Evolutionary conservation across 768 basidiomycete genomes (phyloP).

Genomic region (Hygrophoropsis aurantiaca): DNA sequence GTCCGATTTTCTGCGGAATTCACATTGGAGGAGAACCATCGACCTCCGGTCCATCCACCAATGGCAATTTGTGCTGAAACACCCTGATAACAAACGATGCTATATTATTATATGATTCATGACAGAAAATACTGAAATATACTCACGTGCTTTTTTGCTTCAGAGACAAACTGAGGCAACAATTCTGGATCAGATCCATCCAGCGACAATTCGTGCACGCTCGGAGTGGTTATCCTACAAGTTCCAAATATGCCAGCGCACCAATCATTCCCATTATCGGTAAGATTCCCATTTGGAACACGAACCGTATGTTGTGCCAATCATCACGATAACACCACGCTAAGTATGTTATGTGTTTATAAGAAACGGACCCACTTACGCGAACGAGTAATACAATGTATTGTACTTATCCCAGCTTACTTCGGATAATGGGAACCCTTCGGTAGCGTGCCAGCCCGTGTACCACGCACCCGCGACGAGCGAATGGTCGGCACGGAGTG

Average conservation of each 20-base stretch:
- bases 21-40: constrained; percentile 54
- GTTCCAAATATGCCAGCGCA: neutral
- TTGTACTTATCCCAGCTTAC: constrained; percentile 55
- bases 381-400: constrained; percentile 60
- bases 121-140: neutral
- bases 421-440: constrained; percentile 41
- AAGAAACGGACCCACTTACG: constrained; percentile 33
- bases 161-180: constrained; percentile 5
- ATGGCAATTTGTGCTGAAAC: constrained; percentile 54
- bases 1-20: constrained; percentile 51
- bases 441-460: too few relatives aligned
- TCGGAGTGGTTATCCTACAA: constrained; percentile 4
- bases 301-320: too few relatives aligned
- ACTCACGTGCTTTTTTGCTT: constrained; percentile 7
- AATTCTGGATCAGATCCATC: neutral
- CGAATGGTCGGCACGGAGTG: too few relatives aligned
- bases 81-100: constrained; percentile 29
- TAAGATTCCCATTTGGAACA: too few relatives aligned
- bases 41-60: constrained; percentile 63
- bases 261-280: neutral
- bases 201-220: constrained; percentile 1
- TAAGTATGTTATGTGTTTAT: neutral
- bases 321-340: too few relatives aligned
- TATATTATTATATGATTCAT: neutral
- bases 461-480: constrained; percentile 44